Evolutionary conservation across 441 rosid genomes (phyloP).

Genomic region (Erodium trifolium): DNA sequence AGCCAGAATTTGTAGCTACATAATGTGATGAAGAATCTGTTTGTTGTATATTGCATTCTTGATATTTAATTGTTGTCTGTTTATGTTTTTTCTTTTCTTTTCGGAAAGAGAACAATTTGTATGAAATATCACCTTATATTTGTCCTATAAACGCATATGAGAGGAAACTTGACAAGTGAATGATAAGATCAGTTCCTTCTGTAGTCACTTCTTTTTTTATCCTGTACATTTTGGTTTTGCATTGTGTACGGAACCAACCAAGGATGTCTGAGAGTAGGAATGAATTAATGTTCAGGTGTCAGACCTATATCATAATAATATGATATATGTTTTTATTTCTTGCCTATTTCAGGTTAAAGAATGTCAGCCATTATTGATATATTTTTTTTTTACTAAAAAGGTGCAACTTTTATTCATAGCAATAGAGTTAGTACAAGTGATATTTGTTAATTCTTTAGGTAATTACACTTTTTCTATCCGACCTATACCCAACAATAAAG

Average conservation of each 20-base stretch:
- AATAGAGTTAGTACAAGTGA: no score
- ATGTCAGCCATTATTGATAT: no score
- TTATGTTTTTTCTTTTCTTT: neutral
- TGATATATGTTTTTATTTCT: no score
- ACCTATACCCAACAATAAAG: no score
- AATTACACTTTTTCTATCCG: no score
- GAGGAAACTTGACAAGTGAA: neutral
- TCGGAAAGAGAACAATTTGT: neutral
- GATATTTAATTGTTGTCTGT: neutral
- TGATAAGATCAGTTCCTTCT: neutral
- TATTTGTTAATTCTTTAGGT: no score
- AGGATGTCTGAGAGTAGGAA: no score
- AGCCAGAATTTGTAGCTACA: slow-evolving; percentile 10
- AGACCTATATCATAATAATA: no score
- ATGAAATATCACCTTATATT: neutral
- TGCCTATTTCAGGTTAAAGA: no score
- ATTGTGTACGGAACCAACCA: neutral
- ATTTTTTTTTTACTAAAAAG: no score
- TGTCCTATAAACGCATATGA: neutral
- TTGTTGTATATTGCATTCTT: slow-evolving; percentile 11
- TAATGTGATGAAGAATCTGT: neutral
- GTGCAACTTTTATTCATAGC: no score
- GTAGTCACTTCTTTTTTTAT: neutral
- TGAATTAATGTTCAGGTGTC: no score
- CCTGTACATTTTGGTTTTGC: neutral